A percentile compares a stretch with the other conserved stretches of the same genome.
Conservation (phyloP, 768 basidiomycete species). For the Austroboletus eburneus region DNA sequence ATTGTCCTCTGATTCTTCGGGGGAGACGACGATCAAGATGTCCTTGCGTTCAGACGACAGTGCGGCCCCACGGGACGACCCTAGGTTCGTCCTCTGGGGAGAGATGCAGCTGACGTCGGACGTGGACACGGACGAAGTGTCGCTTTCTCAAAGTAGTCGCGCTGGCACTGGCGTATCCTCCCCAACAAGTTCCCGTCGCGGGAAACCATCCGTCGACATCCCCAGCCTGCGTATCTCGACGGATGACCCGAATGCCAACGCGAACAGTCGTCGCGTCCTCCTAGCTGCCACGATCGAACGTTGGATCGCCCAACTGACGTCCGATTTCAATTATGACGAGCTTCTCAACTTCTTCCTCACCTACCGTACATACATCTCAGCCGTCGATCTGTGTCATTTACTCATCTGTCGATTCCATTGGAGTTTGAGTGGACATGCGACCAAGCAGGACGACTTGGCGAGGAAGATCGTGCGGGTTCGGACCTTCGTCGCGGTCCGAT, state of each 20-base stretch:
- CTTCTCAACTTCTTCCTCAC: conserved; percentile 89
- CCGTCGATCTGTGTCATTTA: conserved; percentile 75
- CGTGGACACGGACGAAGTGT: conserved; percentile 35
- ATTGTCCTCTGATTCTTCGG: conserved; percentile 50
- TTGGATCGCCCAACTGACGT: conserved; percentile 89
- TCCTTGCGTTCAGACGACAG: conserved; percentile 62
- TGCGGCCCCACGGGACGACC: conserved; percentile 78
- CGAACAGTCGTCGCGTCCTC: conserved; percentile 41
- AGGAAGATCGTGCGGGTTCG: conserved; percentile 79
- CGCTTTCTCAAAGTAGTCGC: conserved; percentile 36
- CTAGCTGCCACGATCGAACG: conserved; percentile 90
- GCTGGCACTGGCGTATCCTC: conserved; percentile 38
- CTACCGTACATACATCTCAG: conserved; percentile 79
- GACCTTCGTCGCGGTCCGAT: conserved; percentile 85
- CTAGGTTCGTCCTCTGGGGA: conserved; percentile 91
- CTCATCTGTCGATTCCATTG: conserved; percentile 88
- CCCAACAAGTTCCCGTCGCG: conserved; percentile 35
- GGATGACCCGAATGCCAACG: conserved; percentile 29
- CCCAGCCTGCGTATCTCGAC: conserved; percentile 23
- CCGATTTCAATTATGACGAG: conserved; percentile 81
- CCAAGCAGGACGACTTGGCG: conserved; percentile 59
- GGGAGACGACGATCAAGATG: conserved; percentile 69
- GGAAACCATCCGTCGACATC: conserved; percentile 25
- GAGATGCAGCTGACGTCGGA: conserved; percentile 38
- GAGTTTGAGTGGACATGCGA: conserved; percentile 49